phyloP scores from a whole-genome alignment of 495 filamentous ascomycete species.

The Entonaema liquescens region DNA sequence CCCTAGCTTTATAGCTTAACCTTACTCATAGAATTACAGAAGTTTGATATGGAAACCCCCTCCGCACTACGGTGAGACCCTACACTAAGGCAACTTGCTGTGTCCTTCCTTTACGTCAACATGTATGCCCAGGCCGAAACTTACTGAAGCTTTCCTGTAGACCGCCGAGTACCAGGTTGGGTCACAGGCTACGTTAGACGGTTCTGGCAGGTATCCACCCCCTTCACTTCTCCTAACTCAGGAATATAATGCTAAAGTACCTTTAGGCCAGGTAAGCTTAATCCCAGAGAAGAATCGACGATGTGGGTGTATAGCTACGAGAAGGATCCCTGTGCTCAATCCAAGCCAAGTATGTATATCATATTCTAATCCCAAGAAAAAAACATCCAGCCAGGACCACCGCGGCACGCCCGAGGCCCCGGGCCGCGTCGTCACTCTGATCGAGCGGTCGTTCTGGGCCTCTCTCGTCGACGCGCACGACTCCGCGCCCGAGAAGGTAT shows the following conservation, averaged over 20 bases:
- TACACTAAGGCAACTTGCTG: not conserved
- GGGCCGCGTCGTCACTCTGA: conserved; percentile 92
- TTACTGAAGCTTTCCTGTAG: conserved; percentile 55
- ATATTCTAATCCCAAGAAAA: conserved; percentile 3
- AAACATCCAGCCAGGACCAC: conserved; percentile 80
- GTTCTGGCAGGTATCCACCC: conserved; percentile 87
- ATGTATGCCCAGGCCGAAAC: conserved; percentile 10
- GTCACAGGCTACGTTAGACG: conserved; percentile 93
- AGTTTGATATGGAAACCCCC: conserved; percentile 99
- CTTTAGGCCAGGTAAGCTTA: conserved; percentile 65
- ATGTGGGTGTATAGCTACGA: not conserved
- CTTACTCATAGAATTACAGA: conserved; percentile 57
- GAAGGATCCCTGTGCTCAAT: not conserved
- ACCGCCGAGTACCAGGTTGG: conserved; percentile 86
- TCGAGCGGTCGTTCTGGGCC: conserved; percentile 82
- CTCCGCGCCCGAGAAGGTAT: conserved; percentile 71
- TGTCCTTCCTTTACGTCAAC: not conserved
- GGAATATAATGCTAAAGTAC: conserved; percentile 35
- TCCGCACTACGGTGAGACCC: conserved; percentile 79
- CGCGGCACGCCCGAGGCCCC: conserved; percentile 87
- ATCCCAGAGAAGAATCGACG: conserved; percentile 8
- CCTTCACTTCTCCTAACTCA: conserved; percentile 11
- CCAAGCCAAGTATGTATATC: not conserved
- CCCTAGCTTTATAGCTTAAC: conserved; percentile 30
- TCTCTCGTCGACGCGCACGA: conserved; percentile 74